A percentile compares a stretch with the other conserved stretches of the same genome.
phyloP scores from a whole-genome alignment of 148 eudicot species.

The Spergularia marina region DNA sequence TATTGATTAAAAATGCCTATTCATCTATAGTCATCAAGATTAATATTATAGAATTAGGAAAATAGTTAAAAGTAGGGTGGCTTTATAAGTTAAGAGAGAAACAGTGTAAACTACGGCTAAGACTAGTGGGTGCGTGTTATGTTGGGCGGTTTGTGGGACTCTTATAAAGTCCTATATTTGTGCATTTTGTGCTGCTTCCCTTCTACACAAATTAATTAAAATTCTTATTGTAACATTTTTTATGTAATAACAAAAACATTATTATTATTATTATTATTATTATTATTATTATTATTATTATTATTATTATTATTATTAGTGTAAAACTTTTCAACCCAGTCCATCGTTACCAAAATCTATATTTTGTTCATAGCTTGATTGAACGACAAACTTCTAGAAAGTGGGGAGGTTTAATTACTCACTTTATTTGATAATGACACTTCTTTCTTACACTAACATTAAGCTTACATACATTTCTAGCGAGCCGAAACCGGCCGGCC shows the following conservation, averaged over 20 bases:
- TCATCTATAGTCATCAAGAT: neutral
- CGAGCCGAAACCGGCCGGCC: no score
- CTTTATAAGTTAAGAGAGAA: conserved; percentile 16
- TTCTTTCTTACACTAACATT: no score
- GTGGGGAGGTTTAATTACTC: conserved; percentile 8
- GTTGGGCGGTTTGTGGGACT: conserved; percentile 82
- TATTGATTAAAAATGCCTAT: neutral
- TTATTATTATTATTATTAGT: neutral
- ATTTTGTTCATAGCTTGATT: neutral
- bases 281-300: no score
- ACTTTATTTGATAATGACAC: conserved; percentile 14
- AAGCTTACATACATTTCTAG: no score
- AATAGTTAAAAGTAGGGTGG: neutral
- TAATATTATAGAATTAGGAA: neutral
- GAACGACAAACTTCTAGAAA: conserved; percentile 24
- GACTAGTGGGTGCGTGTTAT: conserved; percentile 34
- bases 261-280: no score
- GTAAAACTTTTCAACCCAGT: conserved; percentile 17
- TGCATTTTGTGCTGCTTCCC: conserved; percentile 16
- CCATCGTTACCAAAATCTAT: conserved; percentile 23
- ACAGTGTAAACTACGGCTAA: conserved; percentile 48
- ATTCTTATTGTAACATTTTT: neutral
- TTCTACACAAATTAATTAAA: conserved; percentile 7
- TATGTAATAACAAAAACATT: conserved; percentile 11
- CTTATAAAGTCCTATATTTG: conserved; percentile 3